Evolutionary conservation across 306 rosid genomes (phyloP).

Genomic region (Sesbania bispinosa): DNA sequence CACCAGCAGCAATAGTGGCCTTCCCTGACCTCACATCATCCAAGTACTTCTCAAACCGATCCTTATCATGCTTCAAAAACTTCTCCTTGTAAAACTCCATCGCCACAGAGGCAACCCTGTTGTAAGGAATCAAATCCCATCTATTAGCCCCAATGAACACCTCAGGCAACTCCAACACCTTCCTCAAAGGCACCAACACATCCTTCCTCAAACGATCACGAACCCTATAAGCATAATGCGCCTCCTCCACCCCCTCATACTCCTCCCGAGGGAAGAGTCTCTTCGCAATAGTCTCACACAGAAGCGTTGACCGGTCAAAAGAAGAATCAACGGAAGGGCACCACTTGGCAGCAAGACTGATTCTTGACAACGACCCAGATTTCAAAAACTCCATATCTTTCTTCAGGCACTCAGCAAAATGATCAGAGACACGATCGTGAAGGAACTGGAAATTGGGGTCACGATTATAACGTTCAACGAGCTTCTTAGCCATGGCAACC

Average conservation of each 20-base stretch:
- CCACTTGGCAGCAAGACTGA: too few relatives aligned
- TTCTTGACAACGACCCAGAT: not conserved
- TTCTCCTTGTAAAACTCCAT: constrained; percentile 44
- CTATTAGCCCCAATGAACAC: constrained; percentile 52
- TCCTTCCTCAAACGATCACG: constrained; percentile 62
- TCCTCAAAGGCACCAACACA: constrained; percentile 53
- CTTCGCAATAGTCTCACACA: too few relatives aligned
- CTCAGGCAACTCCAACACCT: constrained; percentile 62
- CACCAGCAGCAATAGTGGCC: constrained; percentile 49
- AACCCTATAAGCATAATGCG: constrained; percentile 59
- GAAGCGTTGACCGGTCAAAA: too few relatives aligned
- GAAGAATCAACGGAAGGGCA: too few relatives aligned
- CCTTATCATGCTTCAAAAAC: constrained; percentile 45
- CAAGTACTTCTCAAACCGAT: constrained; percentile 44
- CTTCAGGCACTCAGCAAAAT: constrained; percentile 43
- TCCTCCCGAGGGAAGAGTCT: too few relatives aligned
- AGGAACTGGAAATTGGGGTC: too few relatives aligned
- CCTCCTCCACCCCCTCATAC: constrained; percentile 54
- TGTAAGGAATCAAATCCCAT: constrained; percentile 47
- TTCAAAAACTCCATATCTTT: constrained; percentile 37
- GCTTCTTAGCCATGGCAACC: constrained; percentile 50
- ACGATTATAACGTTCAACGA: too few relatives aligned
- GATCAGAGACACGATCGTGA: constrained; percentile 41
- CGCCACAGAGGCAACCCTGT: constrained; percentile 59
- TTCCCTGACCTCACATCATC: constrained; percentile 39